phyloP scores from a whole-genome alignment of 768 basidiomycete genomes.

The Rhodotorula paludigena region DNA sequence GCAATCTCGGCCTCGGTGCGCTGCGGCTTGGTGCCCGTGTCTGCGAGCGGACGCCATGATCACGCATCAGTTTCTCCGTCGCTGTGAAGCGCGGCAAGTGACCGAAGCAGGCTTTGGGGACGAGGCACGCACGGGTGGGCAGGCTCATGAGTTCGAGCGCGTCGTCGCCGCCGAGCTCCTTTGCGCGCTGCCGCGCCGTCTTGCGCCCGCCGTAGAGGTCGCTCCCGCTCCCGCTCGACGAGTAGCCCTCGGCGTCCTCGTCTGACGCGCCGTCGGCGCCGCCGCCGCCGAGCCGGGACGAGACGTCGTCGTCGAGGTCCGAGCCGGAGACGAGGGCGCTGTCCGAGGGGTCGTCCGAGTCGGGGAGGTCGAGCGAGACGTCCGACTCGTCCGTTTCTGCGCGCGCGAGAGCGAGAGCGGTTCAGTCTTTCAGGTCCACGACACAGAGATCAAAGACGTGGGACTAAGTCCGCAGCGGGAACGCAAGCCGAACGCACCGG shows the following conservation, averaged over 20 bases:
- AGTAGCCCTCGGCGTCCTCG: background rate
- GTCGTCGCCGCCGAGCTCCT: conserved; percentile 39
- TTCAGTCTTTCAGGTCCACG: too few relatives aligned
- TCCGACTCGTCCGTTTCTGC: conserved; percentile 22
- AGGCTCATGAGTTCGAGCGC: conserved; percentile 38
- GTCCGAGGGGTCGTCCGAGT: background rate
- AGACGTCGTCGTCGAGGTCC: conserved; percentile 5
- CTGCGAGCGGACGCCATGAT: too few relatives aligned
- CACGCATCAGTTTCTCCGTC: too few relatives aligned
- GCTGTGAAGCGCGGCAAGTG: too few relatives aligned
- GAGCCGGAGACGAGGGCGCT: background rate
- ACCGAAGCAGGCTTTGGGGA: too few relatives aligned
- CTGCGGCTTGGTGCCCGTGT: background rate
- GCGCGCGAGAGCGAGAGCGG: background rate
- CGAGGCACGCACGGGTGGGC: conserved; percentile 23
- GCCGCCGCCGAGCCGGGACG: too few relatives aligned
- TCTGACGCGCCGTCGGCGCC: too few relatives aligned
- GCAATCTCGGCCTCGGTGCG: conserved; percentile 66
- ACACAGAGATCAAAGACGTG: too few relatives aligned
- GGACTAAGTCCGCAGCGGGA: too few relatives aligned
- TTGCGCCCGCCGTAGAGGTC: conserved; percentile 34
- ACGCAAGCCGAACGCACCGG: conserved; percentile 2
- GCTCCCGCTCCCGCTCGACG: background rate
- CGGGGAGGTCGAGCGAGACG: conserved; percentile 9
- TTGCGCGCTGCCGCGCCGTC: conserved; percentile 43